Evolutionary conservation across 352 stramenopile species (phyloP).

Genomic region (Phytophthora capsici): DNA sequence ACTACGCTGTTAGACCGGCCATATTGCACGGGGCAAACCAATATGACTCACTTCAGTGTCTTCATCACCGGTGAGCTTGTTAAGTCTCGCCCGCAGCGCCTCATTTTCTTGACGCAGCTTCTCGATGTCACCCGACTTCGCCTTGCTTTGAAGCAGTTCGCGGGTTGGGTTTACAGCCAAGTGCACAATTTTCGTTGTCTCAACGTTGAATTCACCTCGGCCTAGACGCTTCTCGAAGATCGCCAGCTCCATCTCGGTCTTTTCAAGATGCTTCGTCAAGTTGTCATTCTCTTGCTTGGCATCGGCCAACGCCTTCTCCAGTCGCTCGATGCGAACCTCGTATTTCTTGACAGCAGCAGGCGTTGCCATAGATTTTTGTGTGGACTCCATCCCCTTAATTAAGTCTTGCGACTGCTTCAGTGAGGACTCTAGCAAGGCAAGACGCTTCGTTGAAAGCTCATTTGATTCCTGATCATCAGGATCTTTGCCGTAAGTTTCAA

Average conservation of each 20-base stretch:
- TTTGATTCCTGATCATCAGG: conserved; percentile 41
- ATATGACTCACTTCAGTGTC: conserved; percentile 35
- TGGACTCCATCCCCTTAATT: conserved; percentile 49
- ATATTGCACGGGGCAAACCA: too few species aligned
- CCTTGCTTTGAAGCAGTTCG: conserved; percentile 61
- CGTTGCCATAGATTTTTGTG: conserved; percentile 45
- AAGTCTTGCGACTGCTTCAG: conserved; percentile 58
- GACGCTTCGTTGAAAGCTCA: conserved; percentile 36
- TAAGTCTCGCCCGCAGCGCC: conserved; percentile 52
- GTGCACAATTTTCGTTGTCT: conserved; percentile 90
- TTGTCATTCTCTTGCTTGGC: conserved; percentile 55
- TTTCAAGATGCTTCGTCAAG: conserved; percentile 68
- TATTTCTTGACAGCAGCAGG: conserved; percentile 52
- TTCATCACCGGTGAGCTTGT: conserved; percentile 37
- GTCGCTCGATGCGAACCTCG: conserved; percentile 49
- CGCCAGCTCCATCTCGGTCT: conserved; percentile 64
- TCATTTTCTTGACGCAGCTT: conserved; percentile 64
- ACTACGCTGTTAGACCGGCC: too few species aligned
- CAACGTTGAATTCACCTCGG: conserved; percentile 77
- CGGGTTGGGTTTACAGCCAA: conserved; percentile 84
- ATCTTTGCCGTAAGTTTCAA: conserved; percentile 69
- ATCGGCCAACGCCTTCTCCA: conserved; percentile 55
- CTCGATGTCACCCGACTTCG: conserved; percentile 44
- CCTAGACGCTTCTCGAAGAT: conserved; percentile 78
- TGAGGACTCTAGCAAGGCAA: conserved; percentile 53